These are phyloP conservation scores for Xerocomus tenax DNA, from an alignment of 1,284 basidiomycete genomes.

Conservation along the genomic window DNA sequence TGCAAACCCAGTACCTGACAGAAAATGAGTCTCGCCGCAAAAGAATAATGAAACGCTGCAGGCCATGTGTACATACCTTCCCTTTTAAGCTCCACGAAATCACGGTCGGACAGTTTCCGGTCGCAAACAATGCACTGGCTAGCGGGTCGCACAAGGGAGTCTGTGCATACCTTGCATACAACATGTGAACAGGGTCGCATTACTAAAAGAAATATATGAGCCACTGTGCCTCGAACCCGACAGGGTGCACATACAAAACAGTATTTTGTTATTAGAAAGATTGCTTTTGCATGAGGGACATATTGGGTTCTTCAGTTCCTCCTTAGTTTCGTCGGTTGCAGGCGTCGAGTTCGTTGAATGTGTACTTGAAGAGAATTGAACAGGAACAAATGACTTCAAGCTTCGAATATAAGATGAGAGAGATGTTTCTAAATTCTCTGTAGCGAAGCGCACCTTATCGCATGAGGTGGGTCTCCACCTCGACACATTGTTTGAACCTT, in stretches of 20 bases:
- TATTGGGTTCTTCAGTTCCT: constrained; percentile 52
- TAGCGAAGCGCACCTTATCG: constrained; percentile 52
- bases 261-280: constrained; percentile 67
- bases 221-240: neutral
- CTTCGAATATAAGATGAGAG: constrained; percentile 31
- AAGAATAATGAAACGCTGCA: neutral
- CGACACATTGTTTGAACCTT: constrained; percentile 83
- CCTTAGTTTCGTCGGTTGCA: constrained; percentile 35
- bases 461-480: constrained; percentile 65
- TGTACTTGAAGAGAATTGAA: constrained; percentile 51
- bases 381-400: constrained; percentile 67
- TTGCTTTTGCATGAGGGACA: constrained; percentile 86
- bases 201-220: constrained; percentile 35
- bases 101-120: constrained; percentile 48
- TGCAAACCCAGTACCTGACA: constrained; percentile 76
- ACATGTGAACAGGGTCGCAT: constrained; percentile 80
- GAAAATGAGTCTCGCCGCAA: constrained; percentile 5
- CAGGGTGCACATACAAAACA: constrained; percentile 50
- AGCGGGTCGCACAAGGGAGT: constrained; percentile 66
- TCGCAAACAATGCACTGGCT: constrained; percentile 82
- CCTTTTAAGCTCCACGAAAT: constrained; percentile 67
- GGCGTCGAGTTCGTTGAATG: constrained; percentile 40
- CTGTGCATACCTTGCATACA: constrained; percentile 77
- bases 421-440: neutral
- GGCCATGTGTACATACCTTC: constrained; percentile 52